Conservation (phyloP, 148 eudicot genomes). For the Chenopodium formosanum region DNA sequence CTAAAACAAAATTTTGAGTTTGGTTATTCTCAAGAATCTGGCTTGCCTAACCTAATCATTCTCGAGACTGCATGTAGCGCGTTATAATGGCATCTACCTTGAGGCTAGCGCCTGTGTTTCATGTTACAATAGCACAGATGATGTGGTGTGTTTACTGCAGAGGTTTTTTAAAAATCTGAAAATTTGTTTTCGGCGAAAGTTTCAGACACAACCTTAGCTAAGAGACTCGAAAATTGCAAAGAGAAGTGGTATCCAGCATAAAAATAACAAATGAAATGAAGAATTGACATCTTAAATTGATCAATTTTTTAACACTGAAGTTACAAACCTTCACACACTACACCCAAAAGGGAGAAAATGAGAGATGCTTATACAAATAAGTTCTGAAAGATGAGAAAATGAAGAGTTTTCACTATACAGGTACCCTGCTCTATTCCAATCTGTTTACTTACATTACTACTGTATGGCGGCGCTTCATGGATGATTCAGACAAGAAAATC, state of each 20-base stretch:
- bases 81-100: background rate
- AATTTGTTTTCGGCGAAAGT: too few relatives aligned
- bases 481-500: background rate
- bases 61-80: background rate
- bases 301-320: background rate
- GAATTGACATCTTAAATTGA: background rate
- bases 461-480: background rate
- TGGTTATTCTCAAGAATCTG: constrained; percentile 6
- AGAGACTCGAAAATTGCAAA: too few relatives aligned
- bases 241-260: background rate
- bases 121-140: too few relatives aligned
- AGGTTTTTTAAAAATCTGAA: too few relatives aligned
- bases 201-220: too few relatives aligned
- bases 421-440: constrained; percentile 11
- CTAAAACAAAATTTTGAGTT: background rate
- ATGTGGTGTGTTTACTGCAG: too few relatives aligned
- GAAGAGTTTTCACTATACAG: background rate
- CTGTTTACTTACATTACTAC: background rate
- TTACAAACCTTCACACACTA: background rate
- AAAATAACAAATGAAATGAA: too few relatives aligned
- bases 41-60: background rate
- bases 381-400: background rate
- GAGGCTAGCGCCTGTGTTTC: too few relatives aligned
- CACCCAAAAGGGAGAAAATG: background rate
- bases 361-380: background rate